Evolutionary conservation across 2,329 filamentous ascomycete genomes (phyloP).

Genomic region (Westerdykella sp.): DNA sequence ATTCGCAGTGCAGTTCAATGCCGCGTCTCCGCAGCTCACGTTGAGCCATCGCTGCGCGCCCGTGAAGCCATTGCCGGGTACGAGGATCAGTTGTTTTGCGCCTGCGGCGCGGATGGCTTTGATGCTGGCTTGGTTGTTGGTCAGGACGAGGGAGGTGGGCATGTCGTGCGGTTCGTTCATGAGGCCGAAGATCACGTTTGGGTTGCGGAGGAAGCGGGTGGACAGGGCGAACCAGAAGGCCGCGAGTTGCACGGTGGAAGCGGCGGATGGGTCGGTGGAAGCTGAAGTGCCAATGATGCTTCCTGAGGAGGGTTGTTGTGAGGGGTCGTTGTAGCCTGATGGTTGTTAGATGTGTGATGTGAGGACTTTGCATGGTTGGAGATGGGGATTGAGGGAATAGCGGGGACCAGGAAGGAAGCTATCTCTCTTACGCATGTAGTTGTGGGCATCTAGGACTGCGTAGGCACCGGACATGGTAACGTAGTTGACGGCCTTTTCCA

Average conservation of each 20-base stretch:
- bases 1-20: constrained; percentile 35
- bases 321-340: constrained; percentile 46
- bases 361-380: neutral
- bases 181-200: constrained; percentile 47
- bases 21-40: constrained; percentile 7
- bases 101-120: constrained; percentile 41
- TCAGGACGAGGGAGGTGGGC: constrained; percentile 41
- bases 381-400: neutral
- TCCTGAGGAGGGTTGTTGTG: constrained; percentile 44
- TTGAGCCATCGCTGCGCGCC: constrained; percentile 46
- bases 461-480: constrained; percentile 44
- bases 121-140: constrained; percentile 46
- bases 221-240: constrained; percentile 48
- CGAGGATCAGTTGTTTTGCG: constrained; percentile 45
- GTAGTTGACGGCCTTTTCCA: constrained; percentile 46
- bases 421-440: constrained; percentile 39
- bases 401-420: neutral
- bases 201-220: constrained; percentile 35
- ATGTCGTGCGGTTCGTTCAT: constrained; percentile 51
- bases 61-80: constrained; percentile 47
- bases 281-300: constrained; percentile 44
- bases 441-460: constrained; percentile 48
- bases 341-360: neutral
- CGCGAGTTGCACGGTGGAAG: constrained; percentile 45
- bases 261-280: constrained; percentile 39